Conservation (phyloP, 768 basidiomycete genomes). For the Tylopilus intermedius region DNA sequence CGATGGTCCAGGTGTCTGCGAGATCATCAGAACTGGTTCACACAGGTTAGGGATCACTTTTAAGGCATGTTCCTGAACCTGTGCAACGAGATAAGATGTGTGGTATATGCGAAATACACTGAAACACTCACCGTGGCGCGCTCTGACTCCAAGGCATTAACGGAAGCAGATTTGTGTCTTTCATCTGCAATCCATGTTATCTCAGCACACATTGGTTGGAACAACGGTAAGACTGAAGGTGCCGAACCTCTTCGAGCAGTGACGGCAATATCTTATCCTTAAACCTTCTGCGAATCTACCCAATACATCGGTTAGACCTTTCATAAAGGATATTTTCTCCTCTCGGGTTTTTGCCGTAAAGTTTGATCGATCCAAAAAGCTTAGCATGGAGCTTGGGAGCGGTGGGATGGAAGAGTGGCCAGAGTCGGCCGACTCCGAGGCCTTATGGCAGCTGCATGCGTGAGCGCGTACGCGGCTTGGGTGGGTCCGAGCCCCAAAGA, state of each 20-base stretch:
- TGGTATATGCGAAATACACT: not conserved
- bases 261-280: slow-evolving; percentile 81
- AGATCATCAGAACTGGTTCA: slow-evolving; percentile 42
- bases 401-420: slow-evolving; percentile 74
- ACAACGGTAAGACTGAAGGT: not conserved
- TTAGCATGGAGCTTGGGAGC: slow-evolving; percentile 90
- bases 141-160: slow-evolving; percentile 94
- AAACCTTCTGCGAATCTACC: slow-evolving; percentile 85
- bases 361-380: slow-evolving; percentile 92
- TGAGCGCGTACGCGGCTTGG: slow-evolving; percentile 40
- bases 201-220: slow-evolving; percentile 2
- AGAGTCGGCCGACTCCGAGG: slow-evolving; percentile 74
- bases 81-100: slow-evolving; percentile 4
- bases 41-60: slow-evolving; percentile 81
- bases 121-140: slow-evolving; percentile 60
- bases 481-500: slow-evolving; percentile 34
- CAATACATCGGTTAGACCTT: slow-evolving; percentile 76
- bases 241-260: slow-evolving; percentile 83
- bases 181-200: slow-evolving; percentile 54
- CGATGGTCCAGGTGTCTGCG: slow-evolving; percentile 15
- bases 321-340: slow-evolving; percentile 96
- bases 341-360: slow-evolving; percentile 92
- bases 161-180: slow-evolving; percentile 87
- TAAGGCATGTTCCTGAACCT: slow-evolving; percentile 92
- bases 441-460: slow-evolving; percentile 50